A percentile compares a stretch with the other conserved stretches of the same genome.
phyloP scores from a whole-genome alignment of 2,329 filamentous ascomycete genomes.

The Xylariales sp. region DNA sequence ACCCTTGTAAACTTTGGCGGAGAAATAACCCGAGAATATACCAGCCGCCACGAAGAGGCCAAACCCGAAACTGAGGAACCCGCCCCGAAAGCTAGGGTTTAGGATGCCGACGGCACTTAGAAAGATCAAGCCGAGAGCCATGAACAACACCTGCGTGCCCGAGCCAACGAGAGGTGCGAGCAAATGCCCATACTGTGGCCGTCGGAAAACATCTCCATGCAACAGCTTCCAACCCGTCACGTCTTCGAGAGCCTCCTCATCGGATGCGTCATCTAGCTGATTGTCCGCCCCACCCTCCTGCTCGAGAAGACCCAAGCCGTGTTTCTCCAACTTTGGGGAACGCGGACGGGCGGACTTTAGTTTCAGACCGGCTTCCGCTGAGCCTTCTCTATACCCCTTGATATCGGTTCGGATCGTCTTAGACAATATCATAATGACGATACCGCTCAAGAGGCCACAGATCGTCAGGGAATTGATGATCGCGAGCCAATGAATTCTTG shows the following conservation, averaged over 20 bases:
- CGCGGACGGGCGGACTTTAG: conserved; percentile 57
- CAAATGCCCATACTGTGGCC: conserved; percentile 75
- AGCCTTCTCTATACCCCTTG: conserved; percentile 75
- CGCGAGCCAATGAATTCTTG: conserved; percentile 86
- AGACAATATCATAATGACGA: conserved; percentile 83
- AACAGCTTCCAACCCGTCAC: conserved; percentile 89
- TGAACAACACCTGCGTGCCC: conserved; percentile 87
- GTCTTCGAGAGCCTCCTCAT: conserved; percentile 81
- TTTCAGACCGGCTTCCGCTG: conserved; percentile 75
- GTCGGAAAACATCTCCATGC: conserved; percentile 87
- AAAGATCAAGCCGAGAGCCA: conserved; percentile 77
- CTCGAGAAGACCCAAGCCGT: conserved; percentile 67
- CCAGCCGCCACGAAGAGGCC: conserved; percentile 87
- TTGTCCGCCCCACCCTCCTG: conserved; percentile 64
- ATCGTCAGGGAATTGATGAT: conserved; percentile 90
- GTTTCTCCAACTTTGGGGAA: conserved; percentile 64
- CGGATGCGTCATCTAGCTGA: conserved; percentile 69
- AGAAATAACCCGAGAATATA: conserved; percentile 88
- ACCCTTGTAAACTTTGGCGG: conserved; percentile 83
- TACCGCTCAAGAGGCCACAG: conserved; percentile 79
- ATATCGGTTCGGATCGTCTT: conserved; percentile 83
- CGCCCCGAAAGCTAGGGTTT: conserved; percentile 90
- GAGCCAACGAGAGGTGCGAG: conserved; percentile 86
- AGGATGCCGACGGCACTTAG: conserved; percentile 81
- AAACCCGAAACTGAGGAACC: conserved; percentile 85